Conservation (phyloP, 768 basidiomycete genomes). For the Hericium coralloides region DNA sequence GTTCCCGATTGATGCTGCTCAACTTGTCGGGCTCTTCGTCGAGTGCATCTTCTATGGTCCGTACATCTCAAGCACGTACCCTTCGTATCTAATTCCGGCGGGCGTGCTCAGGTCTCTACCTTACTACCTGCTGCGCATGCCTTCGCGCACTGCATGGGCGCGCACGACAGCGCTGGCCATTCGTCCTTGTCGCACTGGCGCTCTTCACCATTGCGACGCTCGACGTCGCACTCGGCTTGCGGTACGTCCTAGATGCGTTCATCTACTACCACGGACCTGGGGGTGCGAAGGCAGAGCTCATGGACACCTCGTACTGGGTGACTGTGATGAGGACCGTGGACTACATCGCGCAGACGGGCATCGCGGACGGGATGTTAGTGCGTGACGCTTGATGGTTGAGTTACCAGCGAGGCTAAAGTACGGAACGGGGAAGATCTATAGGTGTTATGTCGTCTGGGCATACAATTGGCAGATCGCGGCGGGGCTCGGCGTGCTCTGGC, state of each 20-base stretch:
- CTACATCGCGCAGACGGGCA: slow-evolving; percentile 33
- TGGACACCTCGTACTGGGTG: slow-evolving; percentile 29
- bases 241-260: slow-evolving; percentile 35
- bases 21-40: too few species aligned
- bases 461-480: too few species aligned
- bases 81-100: too few species aligned
- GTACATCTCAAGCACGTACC: too few species aligned
- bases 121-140: too few species aligned
- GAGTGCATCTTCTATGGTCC: too few species aligned
- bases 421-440: slow-evolving; percentile 14
- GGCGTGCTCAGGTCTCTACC: too few species aligned
- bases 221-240: slow-evolving; percentile 30
- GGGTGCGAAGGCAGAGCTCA: slow-evolving; percentile 24
- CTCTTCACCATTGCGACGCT: slow-evolving; percentile 33
- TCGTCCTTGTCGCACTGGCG: slow-evolving; percentile 28
- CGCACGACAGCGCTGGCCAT: too few species aligned
- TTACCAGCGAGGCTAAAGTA: too few species aligned
- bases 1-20: too few species aligned
- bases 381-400: not conserved
- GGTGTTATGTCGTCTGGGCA: slow-evolving; percentile 21
- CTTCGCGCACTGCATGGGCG: too few species aligned
- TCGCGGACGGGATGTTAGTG: slow-evolving; percentile 37
- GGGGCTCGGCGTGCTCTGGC: too few species aligned
- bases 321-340: slow-evolving; percentile 33
- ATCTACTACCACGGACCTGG: slow-evolving; percentile 23